These are phyloP conservation scores for Fusarium sp. DNA, from an alignment of 2,329 filamentous ascomycete genomes.

Conservation along the genomic window DNA sequence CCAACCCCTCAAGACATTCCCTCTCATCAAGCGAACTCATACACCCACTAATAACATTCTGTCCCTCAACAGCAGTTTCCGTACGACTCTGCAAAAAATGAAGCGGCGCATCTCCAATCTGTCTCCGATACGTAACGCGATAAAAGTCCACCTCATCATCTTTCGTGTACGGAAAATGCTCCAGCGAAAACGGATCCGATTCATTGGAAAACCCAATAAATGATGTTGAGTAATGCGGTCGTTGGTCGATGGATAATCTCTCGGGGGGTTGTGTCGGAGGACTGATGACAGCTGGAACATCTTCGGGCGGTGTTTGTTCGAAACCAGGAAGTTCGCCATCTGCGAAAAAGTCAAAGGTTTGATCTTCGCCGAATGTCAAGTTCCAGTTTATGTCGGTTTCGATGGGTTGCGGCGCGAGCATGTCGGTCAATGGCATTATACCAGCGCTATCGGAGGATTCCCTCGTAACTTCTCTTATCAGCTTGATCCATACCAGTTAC, in stretches of 20 bases:
- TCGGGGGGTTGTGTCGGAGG: neutral
- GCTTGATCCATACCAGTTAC: neutral
- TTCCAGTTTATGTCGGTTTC: neutral
- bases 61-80: neutral
- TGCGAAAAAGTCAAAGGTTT: constrained; percentile 9
- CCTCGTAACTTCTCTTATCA: neutral
- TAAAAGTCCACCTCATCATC: constrained; percentile 10
- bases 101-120: neutral
- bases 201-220: neutral
- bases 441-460: neutral
- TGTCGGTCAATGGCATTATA: neutral
- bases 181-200: neutral
- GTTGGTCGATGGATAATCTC: neutral
- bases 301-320: neutral
- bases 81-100: constrained; percentile 3
- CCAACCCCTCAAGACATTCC: neutral
- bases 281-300: neutral
- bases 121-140: constrained; percentile 1
- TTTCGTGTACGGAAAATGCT: neutral
- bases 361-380: neutral
- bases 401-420: neutral
- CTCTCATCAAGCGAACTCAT: neutral
- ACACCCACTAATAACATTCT: neutral
- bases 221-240: neutral
- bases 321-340: neutral